Percentiles rank a stretch among this genome's conserved stretches.
These are phyloP conservation scores for Talaromyces nanjingensis DNA, from an alignment of 495 filamentous ascomycete genomes.

Conservation along the genomic window DNA sequence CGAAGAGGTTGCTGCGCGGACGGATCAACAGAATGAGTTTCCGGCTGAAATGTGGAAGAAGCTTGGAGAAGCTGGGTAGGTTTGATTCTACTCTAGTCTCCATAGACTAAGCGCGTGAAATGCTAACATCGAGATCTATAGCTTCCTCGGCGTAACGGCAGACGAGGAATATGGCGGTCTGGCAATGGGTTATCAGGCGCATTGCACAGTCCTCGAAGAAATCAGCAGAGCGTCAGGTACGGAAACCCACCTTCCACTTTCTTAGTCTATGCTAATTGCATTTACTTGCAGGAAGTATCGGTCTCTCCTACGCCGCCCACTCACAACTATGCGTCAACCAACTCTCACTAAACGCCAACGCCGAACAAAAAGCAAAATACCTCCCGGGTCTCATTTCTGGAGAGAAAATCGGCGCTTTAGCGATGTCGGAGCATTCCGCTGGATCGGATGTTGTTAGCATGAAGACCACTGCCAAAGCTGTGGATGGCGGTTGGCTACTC, in stretches of 20 bases:
- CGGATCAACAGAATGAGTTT: slow-evolving; percentile 83
- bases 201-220: slow-evolving; percentile 96
- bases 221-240: slow-evolving; percentile 58
- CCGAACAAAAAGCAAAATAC: slow-evolving; percentile 70
- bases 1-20: slow-evolving; percentile 70
- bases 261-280: not conserved
- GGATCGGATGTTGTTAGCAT: slow-evolving; percentile 95
- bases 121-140: slow-evolving; percentile 11
- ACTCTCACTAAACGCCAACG: slow-evolving; percentile 79
- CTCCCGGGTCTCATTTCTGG: slow-evolving; percentile 80
- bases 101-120: too few relatives aligned
- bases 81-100: too few relatives aligned
- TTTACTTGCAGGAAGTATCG: slow-evolving; percentile 66
- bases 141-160: slow-evolving; percentile 87
- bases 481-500: slow-evolving; percentile 79
- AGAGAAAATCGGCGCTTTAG: slow-evolving; percentile 77
- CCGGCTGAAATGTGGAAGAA: slow-evolving; percentile 90
- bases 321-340: slow-evolving; percentile 97
- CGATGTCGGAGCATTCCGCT: slow-evolving; percentile 90
- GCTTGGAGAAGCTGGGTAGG: slow-evolving; percentile 72
- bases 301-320: slow-evolving; percentile 89
- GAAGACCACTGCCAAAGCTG: slow-evolving; percentile 73
- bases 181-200: slow-evolving; percentile 92
- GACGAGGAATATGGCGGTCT: slow-evolving; percentile 91
- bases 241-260: not conserved